Conservation (phyloP, 441 rosid species). For the Arabidopsis hybrid region DNA sequence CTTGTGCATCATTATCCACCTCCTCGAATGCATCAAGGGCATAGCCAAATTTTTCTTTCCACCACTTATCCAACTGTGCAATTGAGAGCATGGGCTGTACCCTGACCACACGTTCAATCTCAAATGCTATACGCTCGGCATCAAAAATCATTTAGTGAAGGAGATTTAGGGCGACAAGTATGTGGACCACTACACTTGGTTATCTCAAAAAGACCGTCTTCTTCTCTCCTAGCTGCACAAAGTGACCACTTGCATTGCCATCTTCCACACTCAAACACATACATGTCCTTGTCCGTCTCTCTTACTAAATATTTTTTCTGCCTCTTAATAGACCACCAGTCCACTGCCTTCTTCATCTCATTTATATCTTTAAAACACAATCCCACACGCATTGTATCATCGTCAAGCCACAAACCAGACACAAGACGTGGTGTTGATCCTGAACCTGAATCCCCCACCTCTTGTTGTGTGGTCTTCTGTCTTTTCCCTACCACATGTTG, state of each 20-base stretch:
- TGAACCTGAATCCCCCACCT: too few species aligned
- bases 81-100: neutral
- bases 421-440: too few species aligned
- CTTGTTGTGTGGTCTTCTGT: too few species aligned
- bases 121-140: neutral
- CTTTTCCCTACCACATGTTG: too few species aligned
- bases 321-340: constrained; percentile 1
- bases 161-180: neutral
- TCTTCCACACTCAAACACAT: neutral
- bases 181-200: neutral
- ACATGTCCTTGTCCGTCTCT: neutral
- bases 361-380: neutral
- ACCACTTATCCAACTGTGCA: neutral
- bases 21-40: neutral
- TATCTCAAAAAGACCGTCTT: neutral
- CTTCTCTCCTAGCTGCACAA: neutral
- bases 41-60: neutral
- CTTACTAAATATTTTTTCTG: neutral
- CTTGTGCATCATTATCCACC: neutral
- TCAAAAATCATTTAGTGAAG: neutral
- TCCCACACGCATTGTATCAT: neutral
- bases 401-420: neutral
- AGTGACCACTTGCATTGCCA: neutral
- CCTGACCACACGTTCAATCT: constrained; percentile 1
- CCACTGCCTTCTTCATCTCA: constrained; percentile 10